phyloP scores from a whole-genome alignment of 441 rosid genomes.

The Corymbia citriodora region DNA sequence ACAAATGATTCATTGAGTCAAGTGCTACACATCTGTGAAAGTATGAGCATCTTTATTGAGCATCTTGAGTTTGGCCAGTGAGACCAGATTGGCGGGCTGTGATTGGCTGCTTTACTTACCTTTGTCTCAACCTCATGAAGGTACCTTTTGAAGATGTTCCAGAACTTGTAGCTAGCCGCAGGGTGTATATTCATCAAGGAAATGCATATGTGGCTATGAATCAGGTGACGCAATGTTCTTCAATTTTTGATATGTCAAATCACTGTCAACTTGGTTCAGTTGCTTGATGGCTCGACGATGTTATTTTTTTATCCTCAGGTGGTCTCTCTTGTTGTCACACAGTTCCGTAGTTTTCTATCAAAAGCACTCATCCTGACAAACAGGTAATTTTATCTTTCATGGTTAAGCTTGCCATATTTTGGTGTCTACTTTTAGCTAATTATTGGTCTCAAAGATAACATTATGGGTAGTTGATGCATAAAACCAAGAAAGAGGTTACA shows the following conservation, averaged over 20 bases:
- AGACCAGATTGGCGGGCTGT: neutral
- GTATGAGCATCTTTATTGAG: neutral
- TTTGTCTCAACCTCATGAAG: constrained; percentile 30
- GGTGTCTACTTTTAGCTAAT: neutral
- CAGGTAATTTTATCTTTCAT: constrained; percentile 35
- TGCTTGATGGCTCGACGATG: neutral
- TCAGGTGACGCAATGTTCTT: constrained; percentile 34
- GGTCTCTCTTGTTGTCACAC: constrained; percentile 73
- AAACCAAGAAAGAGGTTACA: neutral
- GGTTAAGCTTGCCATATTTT: neutral
- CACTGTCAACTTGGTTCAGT: neutral
- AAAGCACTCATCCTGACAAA: constrained; percentile 80
- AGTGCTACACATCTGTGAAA: neutral
- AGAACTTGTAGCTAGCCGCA: constrained; percentile 82
- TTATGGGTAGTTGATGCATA: neutral
- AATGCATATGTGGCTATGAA: constrained; percentile 72
- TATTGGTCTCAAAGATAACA: neutral
- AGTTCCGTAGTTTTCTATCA: constrained; percentile 67
- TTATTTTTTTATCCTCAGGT: constrained; percentile 25
- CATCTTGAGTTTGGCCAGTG: neutral
- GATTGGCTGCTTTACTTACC: neutral
- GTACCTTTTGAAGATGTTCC: constrained; percentile 98
- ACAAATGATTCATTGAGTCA: neutral
- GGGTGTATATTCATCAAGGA: constrained; percentile 66
- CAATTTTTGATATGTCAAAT: neutral